Conservation (phyloP, 768 basidiomycete species). For the Russula abietina region DNA sequence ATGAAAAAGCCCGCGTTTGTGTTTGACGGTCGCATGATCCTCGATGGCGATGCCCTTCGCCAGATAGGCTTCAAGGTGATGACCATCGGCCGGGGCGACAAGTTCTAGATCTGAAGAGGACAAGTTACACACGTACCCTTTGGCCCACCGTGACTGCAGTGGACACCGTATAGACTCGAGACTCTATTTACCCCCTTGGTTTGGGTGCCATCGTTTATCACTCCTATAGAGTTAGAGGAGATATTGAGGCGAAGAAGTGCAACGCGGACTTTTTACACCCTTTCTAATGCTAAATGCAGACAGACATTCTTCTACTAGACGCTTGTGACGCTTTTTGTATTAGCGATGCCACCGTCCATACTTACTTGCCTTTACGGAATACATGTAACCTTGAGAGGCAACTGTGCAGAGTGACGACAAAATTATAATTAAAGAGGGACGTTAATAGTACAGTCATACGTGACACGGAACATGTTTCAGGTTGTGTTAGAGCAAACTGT, state of each 20-base stretch:
- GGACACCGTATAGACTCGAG: not conserved
- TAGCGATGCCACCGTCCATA: not conserved
- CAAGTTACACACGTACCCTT: not conserved
- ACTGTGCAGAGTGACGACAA: not conserved
- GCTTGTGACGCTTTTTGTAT: not conserved
- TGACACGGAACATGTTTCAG: not conserved
- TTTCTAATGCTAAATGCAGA: not conserved
- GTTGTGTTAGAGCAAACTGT: not conserved
- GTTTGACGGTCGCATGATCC: slow-evolving; percentile 87
- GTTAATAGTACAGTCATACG: not conserved
- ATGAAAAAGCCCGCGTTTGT: slow-evolving; percentile 99
- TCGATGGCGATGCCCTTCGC: slow-evolving; percentile 73
- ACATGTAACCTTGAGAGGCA: too few relatives aligned
- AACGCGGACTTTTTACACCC: not conserved
- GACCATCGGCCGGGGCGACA: slow-evolving; percentile 53
- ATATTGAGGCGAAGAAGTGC: not conserved
- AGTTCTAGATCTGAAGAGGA: slow-evolving; percentile 27
- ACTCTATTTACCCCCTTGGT: not conserved
- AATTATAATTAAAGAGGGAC: not conserved
- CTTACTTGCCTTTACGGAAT: not conserved
- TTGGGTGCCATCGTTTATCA: not conserved
- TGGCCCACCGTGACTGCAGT: not conserved
- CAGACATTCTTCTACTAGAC: not conserved
- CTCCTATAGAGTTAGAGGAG: not conserved
- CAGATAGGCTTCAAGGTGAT: slow-evolving; percentile 87